These are phyloP conservation scores for Rhododendron ferrugineum DNA, from an alignment of 148 eudicot species.

Conservation along the genomic window DNA sequence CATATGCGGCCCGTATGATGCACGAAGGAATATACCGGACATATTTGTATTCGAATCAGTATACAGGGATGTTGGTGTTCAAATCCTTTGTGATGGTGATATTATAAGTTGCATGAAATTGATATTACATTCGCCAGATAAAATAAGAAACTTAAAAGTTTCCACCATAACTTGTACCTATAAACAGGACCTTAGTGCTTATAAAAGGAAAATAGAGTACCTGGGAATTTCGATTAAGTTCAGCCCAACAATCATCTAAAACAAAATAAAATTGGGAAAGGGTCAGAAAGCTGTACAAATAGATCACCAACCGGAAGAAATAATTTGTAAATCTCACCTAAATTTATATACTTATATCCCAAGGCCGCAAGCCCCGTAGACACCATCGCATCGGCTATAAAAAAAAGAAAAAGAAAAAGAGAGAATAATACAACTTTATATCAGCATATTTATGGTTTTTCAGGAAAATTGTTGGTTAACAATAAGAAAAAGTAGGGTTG, in stretches of 20 bases:
- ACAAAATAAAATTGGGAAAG: not conserved
- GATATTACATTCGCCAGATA: no score
- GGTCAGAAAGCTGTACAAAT: not conserved
- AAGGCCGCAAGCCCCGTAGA: constrained; percentile 40
- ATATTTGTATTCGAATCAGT: no score
- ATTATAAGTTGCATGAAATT: no score
- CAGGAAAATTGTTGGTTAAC: no score
- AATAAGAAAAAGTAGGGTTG: not conserved
- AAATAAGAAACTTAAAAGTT: no score
- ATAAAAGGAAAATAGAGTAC: not conserved
- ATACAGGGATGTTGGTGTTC: no score
- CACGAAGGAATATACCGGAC: not conserved
- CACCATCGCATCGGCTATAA: constrained; percentile 50
- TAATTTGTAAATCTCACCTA: constrained; percentile 23
- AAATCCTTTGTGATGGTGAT: no score
- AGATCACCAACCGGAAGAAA: not conserved
- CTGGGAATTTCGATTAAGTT: constrained; percentile 21
- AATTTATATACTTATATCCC: constrained; percentile 40
- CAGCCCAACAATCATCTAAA: constrained; percentile 57
- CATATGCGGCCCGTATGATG: not conserved
- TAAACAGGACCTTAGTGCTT: not conserved
- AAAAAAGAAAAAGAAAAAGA: not conserved
- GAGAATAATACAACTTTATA: not conserved
- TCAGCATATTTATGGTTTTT: not conserved
- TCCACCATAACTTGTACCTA: not conserved